Evolutionary conservation across 2,329 filamentous ascomycete genomes (phyloP).

Genomic region (Xylariaceae sp.): DNA sequence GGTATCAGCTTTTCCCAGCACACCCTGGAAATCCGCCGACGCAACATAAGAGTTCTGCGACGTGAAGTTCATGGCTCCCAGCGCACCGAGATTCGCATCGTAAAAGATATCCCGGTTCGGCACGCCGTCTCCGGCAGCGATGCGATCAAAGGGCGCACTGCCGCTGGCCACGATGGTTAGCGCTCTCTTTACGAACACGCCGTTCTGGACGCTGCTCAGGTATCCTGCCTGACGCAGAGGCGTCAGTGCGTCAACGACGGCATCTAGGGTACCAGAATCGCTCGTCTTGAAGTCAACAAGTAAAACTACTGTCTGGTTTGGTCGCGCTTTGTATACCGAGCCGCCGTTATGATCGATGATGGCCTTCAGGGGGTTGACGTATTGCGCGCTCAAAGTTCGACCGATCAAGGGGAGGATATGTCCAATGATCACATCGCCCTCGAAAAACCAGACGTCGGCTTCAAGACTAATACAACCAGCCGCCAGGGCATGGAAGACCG

Average conservation of each 20-base stretch:
- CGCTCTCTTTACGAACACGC: slow-evolving; percentile 23
- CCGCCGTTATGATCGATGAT: slow-evolving; percentile 30
- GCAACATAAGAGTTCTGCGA: slow-evolving; percentile 28
- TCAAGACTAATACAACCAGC: slow-evolving; percentile 29
- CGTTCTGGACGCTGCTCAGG: slow-evolving; percentile 24
- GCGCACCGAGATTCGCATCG: slow-evolving; percentile 26
- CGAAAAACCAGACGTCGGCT: slow-evolving; percentile 27
- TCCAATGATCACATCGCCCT: slow-evolving; percentile 26
- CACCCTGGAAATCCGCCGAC: slow-evolving; percentile 27
- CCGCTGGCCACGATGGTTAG: slow-evolving; percentile 30
- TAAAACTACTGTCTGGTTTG: slow-evolving; percentile 23
- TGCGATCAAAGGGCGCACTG: slow-evolving; percentile 26
- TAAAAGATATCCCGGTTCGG: slow-evolving; percentile 28
- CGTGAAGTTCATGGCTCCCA: slow-evolving; percentile 18
- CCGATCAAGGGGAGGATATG: slow-evolving; percentile 24
- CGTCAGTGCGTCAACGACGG: slow-evolving; percentile 26
- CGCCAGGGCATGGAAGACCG: slow-evolving; percentile 26
- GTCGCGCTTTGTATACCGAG: slow-evolving; percentile 22
- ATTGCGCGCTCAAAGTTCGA: slow-evolving; percentile 26
- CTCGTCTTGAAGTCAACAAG: slow-evolving; percentile 31
- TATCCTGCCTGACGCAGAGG: slow-evolving; percentile 30
- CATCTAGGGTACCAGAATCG: slow-evolving; percentile 23
- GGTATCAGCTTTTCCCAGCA: slow-evolving; percentile 21
- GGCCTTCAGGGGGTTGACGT: slow-evolving; percentile 25
- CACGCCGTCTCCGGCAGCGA: slow-evolving; percentile 24